These are phyloP conservation scores for Malus asiatica DNA, from an alignment of 306 rosid genomes.

Conservation along the genomic window DNA sequence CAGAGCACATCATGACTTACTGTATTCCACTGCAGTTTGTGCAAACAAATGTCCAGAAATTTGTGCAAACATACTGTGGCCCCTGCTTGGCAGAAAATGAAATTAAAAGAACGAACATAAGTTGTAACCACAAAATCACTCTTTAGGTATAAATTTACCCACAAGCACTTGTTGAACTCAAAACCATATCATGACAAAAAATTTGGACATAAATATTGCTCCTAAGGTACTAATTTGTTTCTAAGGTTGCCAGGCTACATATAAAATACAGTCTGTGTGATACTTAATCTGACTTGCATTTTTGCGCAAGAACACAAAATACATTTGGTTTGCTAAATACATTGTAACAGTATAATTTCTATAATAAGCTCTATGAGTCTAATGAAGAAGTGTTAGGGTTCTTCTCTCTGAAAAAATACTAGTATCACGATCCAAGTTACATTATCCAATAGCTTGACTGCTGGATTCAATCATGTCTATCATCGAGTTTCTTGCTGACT, in stretches of 20 bases:
- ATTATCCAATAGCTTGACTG: not conserved
- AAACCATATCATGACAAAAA: not conserved
- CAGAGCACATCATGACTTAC: slow-evolving; percentile 47
- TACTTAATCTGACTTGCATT: not conserved
- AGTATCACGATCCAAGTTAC: not conserved
- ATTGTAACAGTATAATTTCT: not conserved
- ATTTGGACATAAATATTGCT: not conserved
- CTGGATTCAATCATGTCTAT: not conserved
- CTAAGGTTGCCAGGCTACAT: not conserved
- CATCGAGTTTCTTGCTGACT: not conserved
- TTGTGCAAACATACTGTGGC: slow-evolving; percentile 96
- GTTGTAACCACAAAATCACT: slow-evolving; percentile 6
- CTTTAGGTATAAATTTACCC: not conserved
- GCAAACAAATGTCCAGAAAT: slow-evolving; percentile 97
- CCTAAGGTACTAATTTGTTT: not conserved
- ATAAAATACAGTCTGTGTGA: not conserved
- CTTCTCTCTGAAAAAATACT: not conserved
- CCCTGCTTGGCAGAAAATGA: slow-evolving; percentile 52
- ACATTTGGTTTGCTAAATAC: not conserved
- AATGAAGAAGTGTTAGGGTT: not conserved
- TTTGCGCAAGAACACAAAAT: not conserved
- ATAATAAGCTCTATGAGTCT: not conserved
- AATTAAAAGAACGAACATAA: not conserved
- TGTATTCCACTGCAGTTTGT: slow-evolving; percentile 95
- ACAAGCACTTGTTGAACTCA: not conserved